Base-by-base conservation (phyloP, 2,329 filamentous ascomycete species). In the Xylariales sp. region DNA sequence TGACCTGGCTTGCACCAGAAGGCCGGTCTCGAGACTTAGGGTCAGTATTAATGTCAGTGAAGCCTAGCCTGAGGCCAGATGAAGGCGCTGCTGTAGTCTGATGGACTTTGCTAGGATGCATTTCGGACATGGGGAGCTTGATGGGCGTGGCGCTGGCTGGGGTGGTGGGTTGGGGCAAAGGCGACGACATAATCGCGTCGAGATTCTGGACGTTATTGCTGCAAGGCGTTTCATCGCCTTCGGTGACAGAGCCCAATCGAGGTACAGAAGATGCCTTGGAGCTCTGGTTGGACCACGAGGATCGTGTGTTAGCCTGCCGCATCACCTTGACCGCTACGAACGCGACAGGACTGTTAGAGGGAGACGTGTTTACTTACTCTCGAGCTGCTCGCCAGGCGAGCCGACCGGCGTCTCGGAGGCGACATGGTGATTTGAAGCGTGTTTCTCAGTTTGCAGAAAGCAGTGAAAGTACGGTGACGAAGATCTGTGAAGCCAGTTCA, bases 61-160 rank as follows among this genome's bases (percentile, higher is more conserved):
- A 95, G 13, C 90, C 90, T 16, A 95, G 73, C 53, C 85, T 79
- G 29, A 93, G 70, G 5, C 85, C 88, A 10, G 89, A 88, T 18
- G 93, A 89, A 2, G 84, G 78, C 30, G 86, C 70, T 38, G 85
- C 86, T 44, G 81, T 84, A 16, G 85, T 90, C 47, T 78, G 74
- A 40, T 93, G 88, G 40, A 80, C 78, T 56, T 85, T 86, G 66
- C 85, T 86, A 7, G 91, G 91, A 57, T 96, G 90, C 90, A 96
- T 96, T 59, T 95, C 89, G 42, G 82, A 79, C 46, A 74, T 74
- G 33, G 83, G 69, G 17, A 88, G 85, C 65, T 85, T 84, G 49
- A 84, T 67, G 5, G 80, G 74, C 4, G 80, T 79, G 12, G 73
- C 75, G 27, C 78, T 77, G 28, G 70, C 72, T 5, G 88, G 88